Base-by-base conservation (phyloP, 1,284 basidiomycete species). In the Trametes polyzona region DNA sequence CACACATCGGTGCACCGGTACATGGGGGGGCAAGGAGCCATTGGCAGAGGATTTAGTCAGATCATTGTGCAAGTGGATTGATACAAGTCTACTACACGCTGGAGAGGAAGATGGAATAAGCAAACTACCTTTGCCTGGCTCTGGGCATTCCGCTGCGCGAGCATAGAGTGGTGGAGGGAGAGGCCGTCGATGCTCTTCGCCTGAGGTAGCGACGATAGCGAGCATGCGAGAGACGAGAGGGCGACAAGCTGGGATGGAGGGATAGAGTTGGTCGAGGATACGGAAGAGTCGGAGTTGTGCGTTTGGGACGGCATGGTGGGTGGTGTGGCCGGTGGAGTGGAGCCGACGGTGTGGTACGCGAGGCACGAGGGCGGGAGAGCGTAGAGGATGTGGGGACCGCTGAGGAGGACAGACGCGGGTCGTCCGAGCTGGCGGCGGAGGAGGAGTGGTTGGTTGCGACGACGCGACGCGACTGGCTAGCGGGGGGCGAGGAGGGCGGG, bases 91-190 rank as follows among this genome's bases (percentile, higher is more conserved):
- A 67, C 53, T 55, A 66, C 44, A 35, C 11, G 55, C 27, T 27
- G 40, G 16, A 35, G 24, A 41, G 12, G 9, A 21, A 3, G 23
- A 37, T 14, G 30, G 9, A 30, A 40, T 43, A 21, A 11, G 47
- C n/a, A 30, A 42, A 63, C 75, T 61, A 88, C 88, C 82, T 90
- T 88, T 37, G 86, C 88, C 72, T 90, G 84, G 65, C 87, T 88
- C 71, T 88, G 83, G 17, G 83, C 82, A 30, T 83, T 82, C 37
- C 82, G 79, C 52, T 83, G 80, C 0, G 83, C 81, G 62, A 87
- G 86, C 83, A 86, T 87, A 67, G 79, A 80, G 1, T 70, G 83
- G 71, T 91, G 88, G 1, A 91, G 73, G 0, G 82, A 74, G 27
- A 91, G 78, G 63, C 77, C 78, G 63, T 83, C 79, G 50, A 91